These are phyloP conservation scores for Sporothrix phasma DNA, from an alignment of 2,329 filamentous ascomycete genomes.

Conservation along the genomic window DNA sequence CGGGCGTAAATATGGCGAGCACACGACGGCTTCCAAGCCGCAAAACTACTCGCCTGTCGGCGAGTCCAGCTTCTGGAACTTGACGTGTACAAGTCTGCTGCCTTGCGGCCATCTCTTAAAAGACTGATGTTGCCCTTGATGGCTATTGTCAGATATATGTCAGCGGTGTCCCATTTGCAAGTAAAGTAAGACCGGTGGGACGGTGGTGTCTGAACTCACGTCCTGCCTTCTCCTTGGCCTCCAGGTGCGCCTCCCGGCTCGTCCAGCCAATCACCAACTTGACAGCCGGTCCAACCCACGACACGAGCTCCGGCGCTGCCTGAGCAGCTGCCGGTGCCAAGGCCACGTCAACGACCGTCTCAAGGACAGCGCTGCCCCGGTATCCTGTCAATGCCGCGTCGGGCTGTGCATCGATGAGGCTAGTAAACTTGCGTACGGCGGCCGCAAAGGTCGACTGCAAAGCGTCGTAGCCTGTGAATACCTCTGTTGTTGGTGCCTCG, in stretches of 20 bases:
- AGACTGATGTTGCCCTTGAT: slow-evolving; percentile 11
- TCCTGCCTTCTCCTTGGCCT: slow-evolving; percentile 17
- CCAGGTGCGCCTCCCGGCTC: slow-evolving; percentile 20
- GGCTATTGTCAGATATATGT: not conserved
- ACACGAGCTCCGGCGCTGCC: not conserved
- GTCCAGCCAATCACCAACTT: slow-evolving; percentile 22
- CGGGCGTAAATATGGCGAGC: no score
- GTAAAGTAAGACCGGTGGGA: not conserved
- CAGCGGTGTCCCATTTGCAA: not conserved
- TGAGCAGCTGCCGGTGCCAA: not conserved
- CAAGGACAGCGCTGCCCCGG: slow-evolving; percentile 4
- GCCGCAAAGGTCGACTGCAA: slow-evolving; percentile 17
- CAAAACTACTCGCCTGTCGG: not conserved
- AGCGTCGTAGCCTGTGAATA: slow-evolving; percentile 22
- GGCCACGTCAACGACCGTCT: slow-evolving; percentile 9
- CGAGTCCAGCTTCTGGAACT: slow-evolving; percentile 10
- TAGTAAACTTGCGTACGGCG: slow-evolving; percentile 16
- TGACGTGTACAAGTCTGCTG: slow-evolving; percentile 7
- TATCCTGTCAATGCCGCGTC: not conserved
- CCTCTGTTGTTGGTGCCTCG: slow-evolving; percentile 20
- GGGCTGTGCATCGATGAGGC: slow-evolving; percentile 15
- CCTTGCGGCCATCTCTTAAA: not conserved
- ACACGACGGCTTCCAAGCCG: not conserved
- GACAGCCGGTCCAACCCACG: slow-evolving; percentile 12
- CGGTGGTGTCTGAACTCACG: slow-evolving; percentile 1